Conservation (phyloP, 23 red algal species). For the Cyanidioschyzon merolae region DNA sequence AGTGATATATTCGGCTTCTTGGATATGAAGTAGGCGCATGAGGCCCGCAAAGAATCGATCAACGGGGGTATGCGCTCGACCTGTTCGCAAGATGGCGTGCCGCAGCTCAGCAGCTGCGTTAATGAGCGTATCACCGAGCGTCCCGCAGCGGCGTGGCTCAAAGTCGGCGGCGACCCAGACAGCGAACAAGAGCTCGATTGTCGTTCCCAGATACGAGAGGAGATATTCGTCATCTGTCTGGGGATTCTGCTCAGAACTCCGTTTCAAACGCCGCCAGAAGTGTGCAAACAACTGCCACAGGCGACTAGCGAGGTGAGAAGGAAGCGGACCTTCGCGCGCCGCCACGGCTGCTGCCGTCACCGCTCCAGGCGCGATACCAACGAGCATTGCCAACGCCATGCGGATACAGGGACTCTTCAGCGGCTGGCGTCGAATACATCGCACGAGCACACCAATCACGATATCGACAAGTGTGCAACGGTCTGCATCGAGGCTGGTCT, state of each 20-base stretch:
- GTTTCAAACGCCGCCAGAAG: background rate
- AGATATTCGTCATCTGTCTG: background rate
- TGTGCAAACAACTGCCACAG: background rate
- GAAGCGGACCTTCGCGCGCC: background rate
- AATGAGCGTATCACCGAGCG: background rate
- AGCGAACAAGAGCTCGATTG: background rate
- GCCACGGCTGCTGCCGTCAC: background rate
- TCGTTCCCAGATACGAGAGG: background rate
- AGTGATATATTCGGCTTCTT: too few species aligned
- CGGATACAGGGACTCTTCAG: background rate
- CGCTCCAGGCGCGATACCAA: background rate
- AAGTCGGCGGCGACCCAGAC: slow-evolving; percentile 4
- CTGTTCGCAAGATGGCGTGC: background rate
- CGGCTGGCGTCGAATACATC: background rate
- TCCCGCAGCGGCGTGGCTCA: background rate
- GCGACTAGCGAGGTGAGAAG: background rate
- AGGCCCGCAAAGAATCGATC: background rate
- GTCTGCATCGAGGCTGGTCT: background rate
- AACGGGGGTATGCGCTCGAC: background rate
- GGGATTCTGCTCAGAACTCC: background rate
- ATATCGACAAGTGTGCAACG: background rate
- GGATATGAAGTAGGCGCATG: too few species aligned
- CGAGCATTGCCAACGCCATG: background rate
- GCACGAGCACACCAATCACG: background rate
- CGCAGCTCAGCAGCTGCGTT: background rate